Evolutionary conservation across 495 filamentous ascomycete genomes (phyloP).

Genomic region (Trichocladium antarcticum): DNA sequence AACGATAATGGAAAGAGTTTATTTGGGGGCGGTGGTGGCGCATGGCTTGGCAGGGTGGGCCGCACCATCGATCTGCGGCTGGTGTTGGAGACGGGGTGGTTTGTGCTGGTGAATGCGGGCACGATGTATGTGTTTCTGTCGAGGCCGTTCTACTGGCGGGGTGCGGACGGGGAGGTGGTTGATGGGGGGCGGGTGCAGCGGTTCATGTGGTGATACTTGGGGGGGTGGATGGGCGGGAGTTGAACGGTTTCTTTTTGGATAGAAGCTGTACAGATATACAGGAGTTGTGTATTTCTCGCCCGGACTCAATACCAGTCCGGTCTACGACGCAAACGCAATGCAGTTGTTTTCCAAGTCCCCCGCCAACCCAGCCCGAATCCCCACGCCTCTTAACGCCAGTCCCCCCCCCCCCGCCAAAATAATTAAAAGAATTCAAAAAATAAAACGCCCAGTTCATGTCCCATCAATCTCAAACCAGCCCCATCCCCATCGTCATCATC

Average conservation of each 20-base stretch:
- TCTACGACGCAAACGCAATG: too few species aligned
- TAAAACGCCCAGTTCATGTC: too few species aligned
- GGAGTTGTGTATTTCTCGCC: too few species aligned
- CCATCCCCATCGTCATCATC: background rate
- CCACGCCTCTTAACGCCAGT: too few species aligned
- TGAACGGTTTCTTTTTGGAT: too few species aligned
- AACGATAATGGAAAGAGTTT: background rate
- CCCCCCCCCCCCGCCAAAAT: too few species aligned
- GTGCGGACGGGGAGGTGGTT: constrained; percentile 33
- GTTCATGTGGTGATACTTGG: constrained; percentile 64
- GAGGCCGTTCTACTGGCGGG: constrained; percentile 66
- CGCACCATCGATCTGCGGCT: constrained; percentile 29
- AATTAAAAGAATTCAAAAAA: too few species aligned
- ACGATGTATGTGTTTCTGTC: constrained; percentile 77
- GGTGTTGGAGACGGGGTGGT: constrained; percentile 69
- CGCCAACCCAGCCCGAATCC: background rate
- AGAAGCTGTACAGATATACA: too few species aligned
- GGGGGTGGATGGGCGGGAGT: background rate
- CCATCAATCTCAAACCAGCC: background rate
- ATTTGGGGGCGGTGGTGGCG: background rate
- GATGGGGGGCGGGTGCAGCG: constrained; percentile 73
- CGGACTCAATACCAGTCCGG: too few species aligned
- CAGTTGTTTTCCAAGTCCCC: background rate
- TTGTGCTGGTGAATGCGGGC: constrained; percentile 54
- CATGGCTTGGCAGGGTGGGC: background rate